Evolutionary conservation across 176 grass and related monocot genomes (phyloP), one percentile per base, ranked within the genome.

Genomic region (Musa acuminata): DNA sequence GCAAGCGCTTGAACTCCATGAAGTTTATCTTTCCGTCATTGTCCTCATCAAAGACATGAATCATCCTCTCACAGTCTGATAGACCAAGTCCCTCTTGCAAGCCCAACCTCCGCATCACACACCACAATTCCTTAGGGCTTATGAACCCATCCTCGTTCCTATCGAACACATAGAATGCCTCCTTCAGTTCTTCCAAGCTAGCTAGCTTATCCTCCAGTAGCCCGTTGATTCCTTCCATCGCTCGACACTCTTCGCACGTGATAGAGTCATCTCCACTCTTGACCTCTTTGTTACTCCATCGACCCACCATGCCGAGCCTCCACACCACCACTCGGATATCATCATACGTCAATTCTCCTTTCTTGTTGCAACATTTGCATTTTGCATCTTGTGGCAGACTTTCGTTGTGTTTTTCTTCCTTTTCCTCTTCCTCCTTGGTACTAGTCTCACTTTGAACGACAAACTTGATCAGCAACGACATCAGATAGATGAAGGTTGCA

Each of bases 91-190:
- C 88, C 57, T 81, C 86, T 19, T 58, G 2, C 52, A 85, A 58
- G 1, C 79, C 77, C 11, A 96, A 82, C 82, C 79, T 72, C 14
- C 87, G 64, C 49, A 92, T 35, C 78, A 90, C 89, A 52, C 71
- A 78, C 84, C 87, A 84, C 59, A 92, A 78, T 75, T 92, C 89
- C 17, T 8, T 77, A 12, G 85, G 63, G 69, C 29, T 24, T 53
- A 96, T 83, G 73, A 82, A 87, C 23, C 92, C 92, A 48, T 96
- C 92, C 49, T 82, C 87, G 57, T 92, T 77, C 23, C 89, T 71
- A 51, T 96, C 89, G 74, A 96, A 96, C 87, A 96, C 85, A 11
- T 65, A 72, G 71, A 96, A 96, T 5, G 92, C 87, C 78, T 92
- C 89, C 69, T 84, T 8, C 67, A 92, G 80, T 79, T 96, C 92